Evolutionary conservation across 139 green algal genomes (phyloP).

Genomic region (Edaphochlamys debaryana): DNA sequence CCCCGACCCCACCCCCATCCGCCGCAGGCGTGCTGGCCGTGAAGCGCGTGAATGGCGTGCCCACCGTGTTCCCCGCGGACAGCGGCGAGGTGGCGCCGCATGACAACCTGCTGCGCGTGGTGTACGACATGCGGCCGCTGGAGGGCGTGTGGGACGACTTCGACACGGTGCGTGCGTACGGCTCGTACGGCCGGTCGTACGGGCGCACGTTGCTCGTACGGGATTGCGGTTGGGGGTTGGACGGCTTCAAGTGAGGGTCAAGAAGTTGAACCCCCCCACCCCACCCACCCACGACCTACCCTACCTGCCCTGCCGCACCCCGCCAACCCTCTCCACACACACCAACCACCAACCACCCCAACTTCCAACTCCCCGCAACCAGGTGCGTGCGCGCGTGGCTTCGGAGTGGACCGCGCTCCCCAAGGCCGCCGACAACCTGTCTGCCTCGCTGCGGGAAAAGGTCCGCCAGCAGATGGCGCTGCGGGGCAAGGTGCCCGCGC

Average conservation of each 20-base stretch:
- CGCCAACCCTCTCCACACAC: too few species aligned
- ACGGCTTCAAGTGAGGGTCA: too few species aligned
- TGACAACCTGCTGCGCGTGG: conserved; percentile 76
- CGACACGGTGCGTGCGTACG: conserved; percentile 62
- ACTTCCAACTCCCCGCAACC: too few species aligned
- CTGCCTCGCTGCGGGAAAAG: conserved; percentile 68
- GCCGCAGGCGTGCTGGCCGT: conserved; percentile 76
- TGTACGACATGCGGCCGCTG: conserved; percentile 82
- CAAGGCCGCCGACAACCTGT: conserved; percentile 66
- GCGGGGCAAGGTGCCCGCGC: conserved; percentile 45
- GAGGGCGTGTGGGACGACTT: conserved; percentile 79
- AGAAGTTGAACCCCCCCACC: too few species aligned
- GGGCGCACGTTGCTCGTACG: too few species aligned
- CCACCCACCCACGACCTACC: too few species aligned
- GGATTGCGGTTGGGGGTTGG: too few species aligned
- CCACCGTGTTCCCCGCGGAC: conserved; percentile 82
- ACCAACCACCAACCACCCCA: too few species aligned
- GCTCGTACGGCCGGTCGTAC: too few species aligned
- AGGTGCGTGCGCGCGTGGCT: conserved; percentile 62
- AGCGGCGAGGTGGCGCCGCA: conserved; percentile 63
- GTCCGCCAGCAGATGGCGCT: conserved; percentile 55
- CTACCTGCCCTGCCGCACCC: too few species aligned
- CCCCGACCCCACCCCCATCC: too few species aligned
- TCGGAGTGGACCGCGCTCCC: conserved; percentile 78
- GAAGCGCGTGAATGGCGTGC: conserved; percentile 79